phyloP scores from a whole-genome alignment of 1,284 basidiomycete species.

The Rhodotorula mucilaginosa region DNA sequence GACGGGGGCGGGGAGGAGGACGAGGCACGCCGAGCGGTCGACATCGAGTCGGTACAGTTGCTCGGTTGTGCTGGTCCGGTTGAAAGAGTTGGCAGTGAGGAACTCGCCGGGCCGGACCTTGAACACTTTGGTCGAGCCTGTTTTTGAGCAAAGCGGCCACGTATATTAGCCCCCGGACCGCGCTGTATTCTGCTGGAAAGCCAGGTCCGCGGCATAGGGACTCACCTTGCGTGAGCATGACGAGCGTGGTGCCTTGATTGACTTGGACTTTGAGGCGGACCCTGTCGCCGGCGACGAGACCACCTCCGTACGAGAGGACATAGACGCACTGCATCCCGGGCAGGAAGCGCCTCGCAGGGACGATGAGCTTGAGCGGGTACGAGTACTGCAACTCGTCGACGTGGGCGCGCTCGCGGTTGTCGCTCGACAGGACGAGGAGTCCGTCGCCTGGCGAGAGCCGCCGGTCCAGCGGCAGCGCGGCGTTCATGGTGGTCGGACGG shows the following conservation, averaged over 20 bases:
- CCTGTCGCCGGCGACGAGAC: conserved; percentile 82
- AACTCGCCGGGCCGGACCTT: conserved; percentile 60
- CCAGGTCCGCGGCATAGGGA: background rate
- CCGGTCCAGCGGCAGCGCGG: background rate
- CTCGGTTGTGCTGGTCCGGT: conserved; percentile 47
- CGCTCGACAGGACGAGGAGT: conserved; percentile 7
- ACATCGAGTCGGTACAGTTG: conserved; percentile 63
- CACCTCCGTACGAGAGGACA: conserved; percentile 85
- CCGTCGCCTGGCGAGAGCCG: conserved; percentile 32
- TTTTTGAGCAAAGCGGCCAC: background rate
- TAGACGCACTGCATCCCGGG: conserved; percentile 69
- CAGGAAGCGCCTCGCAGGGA: conserved; percentile 42
- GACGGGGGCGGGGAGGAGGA: conserved; percentile 85
- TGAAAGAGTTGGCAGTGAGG: conserved; percentile 43
- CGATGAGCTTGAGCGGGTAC: conserved; percentile 88
- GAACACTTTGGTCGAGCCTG: conserved; percentile 89
- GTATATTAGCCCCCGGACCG: too few relatives aligned
- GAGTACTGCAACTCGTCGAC: conserved; percentile 75
- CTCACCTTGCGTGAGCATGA: conserved; percentile 76
- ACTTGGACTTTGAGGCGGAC: conserved; percentile 67
- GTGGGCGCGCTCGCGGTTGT: conserved; percentile 9
- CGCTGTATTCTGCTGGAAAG: background rate
- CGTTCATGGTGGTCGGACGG: too few relatives aligned
- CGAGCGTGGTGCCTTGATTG: conserved; percentile 57
- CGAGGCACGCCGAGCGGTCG: conserved; percentile 58